Percentiles rank a stretch among this genome's conserved stretches.
phyloP scores from a whole-genome alignment of 306 rosid genomes.

The Medicago lupulina region DNA sequence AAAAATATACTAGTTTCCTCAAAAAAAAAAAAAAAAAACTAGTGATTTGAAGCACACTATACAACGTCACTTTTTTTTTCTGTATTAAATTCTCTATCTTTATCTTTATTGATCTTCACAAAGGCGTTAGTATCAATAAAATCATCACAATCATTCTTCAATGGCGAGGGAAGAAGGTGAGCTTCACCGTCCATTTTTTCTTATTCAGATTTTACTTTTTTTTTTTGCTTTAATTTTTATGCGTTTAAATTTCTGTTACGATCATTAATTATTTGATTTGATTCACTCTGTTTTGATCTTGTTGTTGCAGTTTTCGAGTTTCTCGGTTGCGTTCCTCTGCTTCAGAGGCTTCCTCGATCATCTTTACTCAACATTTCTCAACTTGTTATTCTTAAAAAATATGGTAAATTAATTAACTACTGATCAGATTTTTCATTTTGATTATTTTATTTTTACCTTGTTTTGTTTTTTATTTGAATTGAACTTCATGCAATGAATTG shows the following conservation, averaged over 20 bases:
- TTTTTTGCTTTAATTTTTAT: background rate
- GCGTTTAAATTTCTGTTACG: background rate
- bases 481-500: background rate
- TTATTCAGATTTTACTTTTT: background rate
- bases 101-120: no score
- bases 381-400: slow-evolving; percentile 60
- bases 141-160: background rate
- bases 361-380: slow-evolving; percentile 70
- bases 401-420: slow-evolving; percentile 49
- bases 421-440: background rate
- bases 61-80: no score
- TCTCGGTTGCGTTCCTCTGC: slow-evolving; percentile 76
- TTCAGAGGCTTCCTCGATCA: slow-evolving; percentile 80
- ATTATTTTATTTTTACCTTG: background rate
- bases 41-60: no score
- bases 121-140: no score
- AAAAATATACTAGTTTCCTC: no score
- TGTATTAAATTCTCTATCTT: no score
- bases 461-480: slow-evolving; percentile 22
- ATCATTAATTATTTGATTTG: slow-evolving; percentile 24
- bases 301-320: slow-evolving; percentile 77
- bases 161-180: slow-evolving; percentile 18
- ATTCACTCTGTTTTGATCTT: no score
- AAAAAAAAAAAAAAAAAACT: no score
- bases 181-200: background rate